Evolutionary conservation across 2,329 filamentous ascomycete genomes (phyloP).

Genomic region (Verticillium nubilum): DNA sequence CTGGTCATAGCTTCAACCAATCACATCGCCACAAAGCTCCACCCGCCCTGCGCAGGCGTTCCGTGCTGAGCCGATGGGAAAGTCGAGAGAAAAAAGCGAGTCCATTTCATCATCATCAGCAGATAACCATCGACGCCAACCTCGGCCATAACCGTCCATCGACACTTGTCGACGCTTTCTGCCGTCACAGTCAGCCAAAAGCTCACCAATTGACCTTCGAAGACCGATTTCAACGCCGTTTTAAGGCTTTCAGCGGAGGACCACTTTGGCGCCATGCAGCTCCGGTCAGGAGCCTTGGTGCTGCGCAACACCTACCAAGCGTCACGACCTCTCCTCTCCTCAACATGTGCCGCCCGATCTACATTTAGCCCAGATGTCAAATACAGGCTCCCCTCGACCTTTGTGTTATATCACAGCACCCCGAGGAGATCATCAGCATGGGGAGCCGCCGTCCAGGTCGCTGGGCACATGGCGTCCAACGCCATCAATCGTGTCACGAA

Average conservation of each 20-base stretch:
- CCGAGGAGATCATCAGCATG: slow-evolving; percentile 56
- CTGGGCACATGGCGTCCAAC: slow-evolving; percentile 66
- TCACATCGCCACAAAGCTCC: not conserved
- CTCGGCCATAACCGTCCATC: not conserved
- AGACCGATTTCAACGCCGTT: not conserved
- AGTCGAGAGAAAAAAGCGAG: not conserved
- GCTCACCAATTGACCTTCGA: slow-evolving; percentile 5
- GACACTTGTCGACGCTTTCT: not conserved
- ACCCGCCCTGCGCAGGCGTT: not conserved
- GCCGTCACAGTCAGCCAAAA: not conserved
- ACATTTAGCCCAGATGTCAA: slow-evolving; percentile 22
- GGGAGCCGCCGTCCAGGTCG: slow-evolving; percentile 67
- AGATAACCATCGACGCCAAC: not conserved
- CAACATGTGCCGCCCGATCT: slow-evolving; percentile 26
- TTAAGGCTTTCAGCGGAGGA: slow-evolving; percentile 11
- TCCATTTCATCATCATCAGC: not conserved
- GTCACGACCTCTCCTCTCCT: slow-evolving; percentile 10
- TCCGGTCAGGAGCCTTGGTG: slow-evolving; percentile 47
- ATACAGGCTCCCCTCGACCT: slow-evolving; percentile 24
- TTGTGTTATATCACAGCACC: slow-evolving; percentile 37
- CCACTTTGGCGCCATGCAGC: slow-evolving; percentile 38
- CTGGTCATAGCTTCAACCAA: not conserved
- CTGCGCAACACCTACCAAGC: slow-evolving; percentile 32
- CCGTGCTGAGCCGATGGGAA: not conserved
- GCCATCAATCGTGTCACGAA: slow-evolving; percentile 57